These are phyloP conservation scores for Casuarina cunninghamiana DNA, from an alignment of 306 rosid genomes.

Conservation along the genomic window DNA sequence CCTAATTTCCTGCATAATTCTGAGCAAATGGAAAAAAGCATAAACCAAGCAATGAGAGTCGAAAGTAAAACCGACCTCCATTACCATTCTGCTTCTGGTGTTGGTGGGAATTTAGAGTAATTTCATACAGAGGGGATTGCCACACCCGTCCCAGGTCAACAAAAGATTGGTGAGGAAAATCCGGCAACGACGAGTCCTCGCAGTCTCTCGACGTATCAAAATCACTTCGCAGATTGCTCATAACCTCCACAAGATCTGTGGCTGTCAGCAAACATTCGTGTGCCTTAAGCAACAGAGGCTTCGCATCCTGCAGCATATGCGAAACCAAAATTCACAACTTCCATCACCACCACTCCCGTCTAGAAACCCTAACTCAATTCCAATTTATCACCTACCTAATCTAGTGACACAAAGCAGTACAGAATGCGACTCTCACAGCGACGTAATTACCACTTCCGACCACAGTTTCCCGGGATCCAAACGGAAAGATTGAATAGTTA, in stretches of 20 bases:
- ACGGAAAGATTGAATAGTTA: constrained; percentile 2
- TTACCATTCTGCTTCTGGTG: constrained; percentile 16
- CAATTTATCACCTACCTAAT: background rate
- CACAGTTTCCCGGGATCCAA: background rate
- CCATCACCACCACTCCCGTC: background rate
- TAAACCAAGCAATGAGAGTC: background rate
- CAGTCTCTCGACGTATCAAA: constrained; percentile 21
- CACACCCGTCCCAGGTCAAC: constrained; percentile 50
- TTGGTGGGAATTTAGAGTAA: constrained; percentile 44
- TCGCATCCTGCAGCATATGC: constrained; percentile 53
- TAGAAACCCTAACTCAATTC: background rate
- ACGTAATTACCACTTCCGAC: background rate
- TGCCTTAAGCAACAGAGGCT: constrained; percentile 65
- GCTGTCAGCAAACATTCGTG: constrained; percentile 54
- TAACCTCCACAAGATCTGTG: constrained; percentile 47
- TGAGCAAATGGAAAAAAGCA: background rate
- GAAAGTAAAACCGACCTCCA: constrained; percentile 48
- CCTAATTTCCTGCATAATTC: background rate
- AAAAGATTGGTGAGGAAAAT: constrained; percentile 44
- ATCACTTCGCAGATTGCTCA: constrained; percentile 49
- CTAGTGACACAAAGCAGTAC: background rate
- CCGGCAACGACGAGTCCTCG: constrained; percentile 12
- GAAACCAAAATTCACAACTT: constrained; percentile 2
- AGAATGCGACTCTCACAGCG: background rate
- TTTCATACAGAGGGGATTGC: constrained; percentile 61